Evolutionary conservation across 345 rosid genomes (phyloP).

Genomic region (Alliaria petiolata): DNA sequence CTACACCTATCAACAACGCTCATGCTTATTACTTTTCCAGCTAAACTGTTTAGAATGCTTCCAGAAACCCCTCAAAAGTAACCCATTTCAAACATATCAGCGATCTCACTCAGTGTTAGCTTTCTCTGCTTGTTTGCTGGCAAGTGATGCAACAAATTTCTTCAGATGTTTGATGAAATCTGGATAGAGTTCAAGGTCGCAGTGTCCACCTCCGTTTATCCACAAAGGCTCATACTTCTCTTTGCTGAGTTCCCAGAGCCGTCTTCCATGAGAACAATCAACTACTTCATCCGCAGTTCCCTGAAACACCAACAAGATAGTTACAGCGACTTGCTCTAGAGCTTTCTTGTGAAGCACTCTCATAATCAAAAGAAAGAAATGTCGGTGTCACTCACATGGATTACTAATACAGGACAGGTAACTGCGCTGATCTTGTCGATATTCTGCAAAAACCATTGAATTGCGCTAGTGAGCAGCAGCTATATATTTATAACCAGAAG

Average conservation of each 20-base stretch:
- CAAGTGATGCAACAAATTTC: conserved; percentile 59
- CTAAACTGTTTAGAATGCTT: conserved; percentile 28
- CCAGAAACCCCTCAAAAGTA: conserved; percentile 53
- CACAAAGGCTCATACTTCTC: too few species aligned
- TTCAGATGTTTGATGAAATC: conserved; percentile 77
- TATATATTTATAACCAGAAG: conserved; percentile 7
- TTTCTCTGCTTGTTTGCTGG: conserved; percentile 32
- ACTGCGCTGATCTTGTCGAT: conserved; percentile 83
- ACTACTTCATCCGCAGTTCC: conserved; percentile 90
- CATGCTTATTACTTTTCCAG: conserved; percentile 57
- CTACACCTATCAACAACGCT: conserved; percentile 67
- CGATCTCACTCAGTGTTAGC: conserved; percentile 26
- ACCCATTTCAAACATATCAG: conserved; percentile 57
- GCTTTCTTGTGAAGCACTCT: too few species aligned
- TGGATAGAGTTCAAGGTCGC: conserved; percentile 87
- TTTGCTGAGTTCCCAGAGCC: too few species aligned
- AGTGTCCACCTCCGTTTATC: too few species aligned
- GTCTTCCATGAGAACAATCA: conserved; percentile 77
- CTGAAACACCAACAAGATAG: conserved; percentile 35
- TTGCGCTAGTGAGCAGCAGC: not conserved
- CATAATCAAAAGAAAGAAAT: too few species aligned
- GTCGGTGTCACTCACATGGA: conserved; percentile 63
- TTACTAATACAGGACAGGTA: conserved; percentile 71
- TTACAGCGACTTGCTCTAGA: not conserved
- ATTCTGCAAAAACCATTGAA: conserved; percentile 46